Evolutionary conservation across 768 basidiomycete species (phyloP).

Genomic region (Mycena chlorophos): DNA sequence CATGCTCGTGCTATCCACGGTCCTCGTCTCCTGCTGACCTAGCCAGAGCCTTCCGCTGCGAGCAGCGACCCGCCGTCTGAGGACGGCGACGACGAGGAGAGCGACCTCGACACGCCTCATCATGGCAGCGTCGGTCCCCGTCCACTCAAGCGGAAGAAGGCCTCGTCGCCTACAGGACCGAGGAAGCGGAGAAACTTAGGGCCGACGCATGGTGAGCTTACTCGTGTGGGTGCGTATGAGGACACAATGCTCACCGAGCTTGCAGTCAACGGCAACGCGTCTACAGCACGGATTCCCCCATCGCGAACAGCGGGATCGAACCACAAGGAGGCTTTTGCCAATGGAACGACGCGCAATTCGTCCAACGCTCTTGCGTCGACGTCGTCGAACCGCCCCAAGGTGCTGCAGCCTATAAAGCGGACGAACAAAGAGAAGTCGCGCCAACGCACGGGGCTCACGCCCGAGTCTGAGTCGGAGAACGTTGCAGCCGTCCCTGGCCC

Average conservation of each 20-base stretch:
- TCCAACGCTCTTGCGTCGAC: background rate
- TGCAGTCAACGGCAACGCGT: background rate
- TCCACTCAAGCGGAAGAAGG: background rate
- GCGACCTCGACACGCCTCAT: too few species aligned
- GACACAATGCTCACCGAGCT: background rate
- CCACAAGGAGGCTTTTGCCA: too few species aligned
- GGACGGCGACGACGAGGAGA: too few species aligned
- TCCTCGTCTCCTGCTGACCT: too few species aligned
- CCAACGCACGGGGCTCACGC: constrained; percentile 1
- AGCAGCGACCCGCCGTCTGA: too few species aligned
- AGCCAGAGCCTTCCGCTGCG: too few species aligned
- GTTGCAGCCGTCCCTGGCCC: background rate
- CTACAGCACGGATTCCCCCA: background rate
- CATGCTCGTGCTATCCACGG: too few species aligned
- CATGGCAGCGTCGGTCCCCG: too few species aligned
- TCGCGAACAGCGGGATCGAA: background rate
- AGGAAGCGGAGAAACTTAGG: background rate
- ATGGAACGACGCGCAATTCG: background rate
- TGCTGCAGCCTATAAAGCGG: constrained; percentile 1
- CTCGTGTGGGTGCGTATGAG: background rate
- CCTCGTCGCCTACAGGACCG: background rate
- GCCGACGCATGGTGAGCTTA: background rate
- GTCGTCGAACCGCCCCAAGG: background rate
- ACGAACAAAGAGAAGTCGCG: constrained; percentile 13
- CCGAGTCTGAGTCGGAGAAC: background rate